phyloP scores from a whole-genome alignment of 2,329 filamentous ascomycete species.

The Fonsecaea nubica region DNA sequence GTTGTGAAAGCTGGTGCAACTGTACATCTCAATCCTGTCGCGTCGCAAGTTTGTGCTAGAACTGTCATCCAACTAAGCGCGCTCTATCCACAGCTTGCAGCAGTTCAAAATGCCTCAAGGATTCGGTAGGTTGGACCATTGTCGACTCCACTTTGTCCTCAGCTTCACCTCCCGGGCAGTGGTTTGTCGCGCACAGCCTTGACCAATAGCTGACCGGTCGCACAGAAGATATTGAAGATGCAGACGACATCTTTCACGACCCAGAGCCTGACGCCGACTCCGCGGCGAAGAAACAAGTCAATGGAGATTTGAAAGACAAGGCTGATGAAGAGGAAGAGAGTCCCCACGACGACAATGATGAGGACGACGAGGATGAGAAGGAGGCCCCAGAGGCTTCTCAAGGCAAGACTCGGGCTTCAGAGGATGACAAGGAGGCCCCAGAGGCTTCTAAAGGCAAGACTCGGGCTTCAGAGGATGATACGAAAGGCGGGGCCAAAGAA shows the following conservation, averaged over 20 bases:
- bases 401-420: constrained; percentile 48
- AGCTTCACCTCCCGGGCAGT: background rate
- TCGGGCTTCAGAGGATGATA: constrained; percentile 47
- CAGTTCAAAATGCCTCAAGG: constrained; percentile 10
- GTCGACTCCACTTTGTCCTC: background rate
- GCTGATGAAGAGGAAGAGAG: constrained; percentile 39
- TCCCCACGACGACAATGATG: constrained; percentile 16
- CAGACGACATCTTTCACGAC: constrained; percentile 18
- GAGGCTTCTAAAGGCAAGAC: constrained; percentile 42
- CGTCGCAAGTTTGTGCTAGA: background rate
- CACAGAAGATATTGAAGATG: constrained; percentile 5
- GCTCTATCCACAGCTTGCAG: background rate
- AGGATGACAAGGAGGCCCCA: constrained; percentile 37
- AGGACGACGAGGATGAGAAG: constrained; percentile 43
- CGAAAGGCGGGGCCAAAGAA: constrained; percentile 46
- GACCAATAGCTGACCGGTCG: constrained; percentile 7
- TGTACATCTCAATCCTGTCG: background rate
- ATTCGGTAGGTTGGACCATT: constrained; percentile 1
- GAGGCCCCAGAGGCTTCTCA: constrained; percentile 25
- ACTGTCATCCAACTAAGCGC: background rate
- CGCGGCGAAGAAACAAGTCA: constrained; percentile 28
- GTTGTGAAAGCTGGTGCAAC: background rate
- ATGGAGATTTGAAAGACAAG: constrained; percentile 39
- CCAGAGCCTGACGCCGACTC: constrained; percentile 16
- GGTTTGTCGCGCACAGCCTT: background rate